phyloP scores from a whole-genome alignment of 2,329 filamentous ascomycete species.

The Penicillium psychrosexuale region DNA sequence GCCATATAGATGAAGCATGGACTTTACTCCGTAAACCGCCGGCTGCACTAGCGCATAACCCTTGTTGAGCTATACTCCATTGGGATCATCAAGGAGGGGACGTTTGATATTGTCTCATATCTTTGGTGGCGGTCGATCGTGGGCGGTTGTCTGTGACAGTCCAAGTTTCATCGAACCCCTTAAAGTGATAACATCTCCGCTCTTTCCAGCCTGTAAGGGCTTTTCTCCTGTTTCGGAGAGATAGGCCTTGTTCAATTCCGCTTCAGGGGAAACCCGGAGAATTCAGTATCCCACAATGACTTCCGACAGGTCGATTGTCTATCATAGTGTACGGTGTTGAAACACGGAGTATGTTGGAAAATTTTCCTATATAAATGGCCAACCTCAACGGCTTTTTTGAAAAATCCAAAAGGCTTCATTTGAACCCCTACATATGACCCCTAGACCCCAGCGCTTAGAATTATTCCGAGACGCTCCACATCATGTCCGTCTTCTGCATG shows the following conservation, averaged over 20 bases:
- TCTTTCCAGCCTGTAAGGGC: neutral
- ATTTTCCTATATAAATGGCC: neutral
- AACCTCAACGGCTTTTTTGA: neutral
- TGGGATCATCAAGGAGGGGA: neutral
- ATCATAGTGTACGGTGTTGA: neutral
- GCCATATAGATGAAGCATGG: constrained; percentile 30
- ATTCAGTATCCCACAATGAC: neutral
- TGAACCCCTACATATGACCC: neutral
- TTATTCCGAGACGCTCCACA: constrained; percentile 21
- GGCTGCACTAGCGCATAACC: constrained; percentile 5
- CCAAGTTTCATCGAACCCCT: constrained; percentile 27
- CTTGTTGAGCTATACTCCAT: constrained; percentile 17
- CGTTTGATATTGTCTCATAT: constrained; percentile 9
- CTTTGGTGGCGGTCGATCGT: constrained; percentile 20
- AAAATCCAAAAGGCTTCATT: neutral
- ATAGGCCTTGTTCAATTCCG: constrained; percentile 5
- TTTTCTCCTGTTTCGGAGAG: constrained; percentile 3
- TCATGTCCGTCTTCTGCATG: neutral
- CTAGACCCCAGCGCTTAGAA: constrained; percentile 11
- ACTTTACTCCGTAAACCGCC: constrained; percentile 9
- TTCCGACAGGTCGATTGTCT: neutral
- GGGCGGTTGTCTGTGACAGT: constrained; percentile 28
- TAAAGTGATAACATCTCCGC: constrained; percentile 8
- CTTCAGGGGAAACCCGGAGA: neutral
- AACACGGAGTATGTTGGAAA: neutral